Evolutionary conservation across 805 yeast genomes (phyloP), one percentile per base, ranked within the genome.

Genomic region (Cyberlindnera meyerae): DNA sequence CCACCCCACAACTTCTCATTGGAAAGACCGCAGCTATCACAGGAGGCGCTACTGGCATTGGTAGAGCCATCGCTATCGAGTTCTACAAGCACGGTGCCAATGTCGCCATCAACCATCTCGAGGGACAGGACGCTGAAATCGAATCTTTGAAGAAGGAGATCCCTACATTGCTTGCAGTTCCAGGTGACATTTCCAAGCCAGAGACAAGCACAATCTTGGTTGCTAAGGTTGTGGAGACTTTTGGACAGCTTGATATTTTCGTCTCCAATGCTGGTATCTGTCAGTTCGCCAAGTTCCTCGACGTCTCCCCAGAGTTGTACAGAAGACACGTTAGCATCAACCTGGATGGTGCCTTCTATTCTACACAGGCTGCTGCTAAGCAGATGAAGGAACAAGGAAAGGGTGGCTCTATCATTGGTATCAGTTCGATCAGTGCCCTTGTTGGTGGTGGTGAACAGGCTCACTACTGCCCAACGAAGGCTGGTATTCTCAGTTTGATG

Each of bases 191-290:
- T 27, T 57, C 68, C 1, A 45, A 50, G 15, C 70, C 70, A 2
- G 59, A 55, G 28, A 65, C 73, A 6, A 55, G 68, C 8, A 39
- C 35, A 6, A 44, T 45, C 3, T 48, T 68, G 11, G 59, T 65
- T 11, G 39, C 39, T 5, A 45, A 51, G 17, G 51, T 65, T 2
- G 70, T 66, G 13, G 58, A 51, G 18, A 42, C 44, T 17, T 69
- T 68, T 47, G 71, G 71, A 4, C 61, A 60, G 38, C 39, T 69
- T 29, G 58, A 68, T 38, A 59, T 63, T 6, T 58, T 66, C 37
- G 70, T 70, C 4, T 64, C 71, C 9, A 70, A 70, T 45, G 74
- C 75, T 11, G 75, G 73, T 9, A 61, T 69, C 24, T 68, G 73
- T 45, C 55, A 62, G 29, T 63, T 68, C 40, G 48, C 58, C 27